A percentile compares a stretch with the other conserved stretches of the same genome.
Conservation (phyloP, 2,329 filamentous ascomycete genomes). For the Tolypocladium guangdongense region DNA sequence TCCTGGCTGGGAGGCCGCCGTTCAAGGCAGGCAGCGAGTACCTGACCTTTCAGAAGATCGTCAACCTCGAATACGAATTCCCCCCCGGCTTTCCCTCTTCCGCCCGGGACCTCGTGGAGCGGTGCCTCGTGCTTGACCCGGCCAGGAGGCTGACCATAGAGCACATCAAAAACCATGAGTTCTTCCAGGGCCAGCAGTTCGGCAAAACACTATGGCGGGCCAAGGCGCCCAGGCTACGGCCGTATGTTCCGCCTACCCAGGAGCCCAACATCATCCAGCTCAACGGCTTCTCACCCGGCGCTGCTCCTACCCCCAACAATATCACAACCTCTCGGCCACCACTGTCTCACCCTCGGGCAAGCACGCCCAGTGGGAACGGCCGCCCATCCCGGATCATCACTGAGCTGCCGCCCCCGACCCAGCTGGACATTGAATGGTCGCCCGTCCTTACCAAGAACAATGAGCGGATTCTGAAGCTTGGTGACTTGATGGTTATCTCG, state of each 20-base stretch:
- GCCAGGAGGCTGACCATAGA: slow-evolving; percentile 77
- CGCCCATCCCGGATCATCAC: slow-evolving; percentile 79
- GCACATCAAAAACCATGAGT: slow-evolving; percentile 92
- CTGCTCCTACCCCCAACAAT: slow-evolving; percentile 12
- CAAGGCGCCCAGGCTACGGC: slow-evolving; percentile 77
- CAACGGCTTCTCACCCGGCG: slow-evolving; percentile 38
- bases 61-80: slow-evolving; percentile 87
- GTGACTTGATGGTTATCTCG: slow-evolving; percentile 77
- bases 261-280: slow-evolving; percentile 67
- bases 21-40: slow-evolving; percentile 97
- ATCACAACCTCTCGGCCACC: slow-evolving; percentile 16
- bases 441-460: slow-evolving; percentile 85
- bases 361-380: slow-evolving; percentile 31
- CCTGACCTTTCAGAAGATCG: slow-evolving; percentile 96
- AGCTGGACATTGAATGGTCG: slow-evolving; percentile 97
- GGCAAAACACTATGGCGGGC: slow-evolving; percentile 79
- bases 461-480: slow-evolving; percentile 87
- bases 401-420: slow-evolving; percentile 89
- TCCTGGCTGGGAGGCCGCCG: slow-evolving; percentile 87
- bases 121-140: slow-evolving; percentile 82
- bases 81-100: slow-evolving; percentile 77
- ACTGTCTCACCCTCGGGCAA: slow-evolving; percentile 24
- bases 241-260: slow-evolving; percentile 67
- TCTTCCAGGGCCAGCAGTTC: slow-evolving; percentile 81
- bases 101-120: slow-evolving; percentile 81